Evolutionary conservation across 352 stramenopile species (phyloP).

Genomic region (Peronospora tabacina): DNA sequence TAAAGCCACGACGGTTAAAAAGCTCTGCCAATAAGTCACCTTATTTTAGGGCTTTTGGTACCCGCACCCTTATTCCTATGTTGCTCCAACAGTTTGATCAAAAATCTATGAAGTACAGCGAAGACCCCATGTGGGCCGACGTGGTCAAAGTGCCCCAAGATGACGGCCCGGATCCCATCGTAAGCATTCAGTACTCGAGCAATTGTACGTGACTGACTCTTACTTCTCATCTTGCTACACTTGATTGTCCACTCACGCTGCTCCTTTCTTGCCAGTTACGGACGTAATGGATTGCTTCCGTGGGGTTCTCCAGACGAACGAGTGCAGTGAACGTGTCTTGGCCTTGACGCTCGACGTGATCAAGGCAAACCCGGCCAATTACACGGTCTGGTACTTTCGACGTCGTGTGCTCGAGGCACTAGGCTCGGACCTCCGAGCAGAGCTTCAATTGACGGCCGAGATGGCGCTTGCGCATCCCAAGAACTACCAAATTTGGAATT

Average conservation of each 20-base stretch:
- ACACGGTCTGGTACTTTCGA: constrained; percentile 96
- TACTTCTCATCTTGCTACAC: background rate
- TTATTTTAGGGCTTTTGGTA: too few relatives aligned
- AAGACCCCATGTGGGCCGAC: constrained; percentile 69
- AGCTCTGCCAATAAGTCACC: too few relatives aligned
- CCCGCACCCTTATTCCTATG: background rate
- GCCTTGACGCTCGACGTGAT: constrained; percentile 89
- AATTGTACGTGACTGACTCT: constrained; percentile 45
- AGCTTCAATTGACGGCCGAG: constrained; percentile 68
- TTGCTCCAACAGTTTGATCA: background rate
- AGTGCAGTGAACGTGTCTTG: constrained; percentile 89
- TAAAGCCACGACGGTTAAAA: too few relatives aligned
- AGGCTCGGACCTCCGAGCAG: constrained; percentile 44
- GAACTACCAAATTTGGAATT: constrained; percentile 99
- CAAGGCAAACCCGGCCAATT: constrained; percentile 95
- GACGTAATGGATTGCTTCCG: constrained; percentile 94
- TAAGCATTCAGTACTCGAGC: constrained; percentile 68
- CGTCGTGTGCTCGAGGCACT: constrained; percentile 86
- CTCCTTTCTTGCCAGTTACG: constrained; percentile 34
- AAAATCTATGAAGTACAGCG: constrained; percentile 39
- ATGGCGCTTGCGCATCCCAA: constrained; percentile 94
- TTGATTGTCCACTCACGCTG: background rate
- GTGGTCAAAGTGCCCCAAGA: constrained; percentile 79
- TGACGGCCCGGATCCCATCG: constrained; percentile 69
- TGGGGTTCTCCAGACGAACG: constrained; percentile 85